A percentile compares a stretch with the other conserved stretches of the same genome.
Evolutionary conservation across 23 red algal species (phyloP).

Genomic region (Gracilaria gracilis): DNA sequence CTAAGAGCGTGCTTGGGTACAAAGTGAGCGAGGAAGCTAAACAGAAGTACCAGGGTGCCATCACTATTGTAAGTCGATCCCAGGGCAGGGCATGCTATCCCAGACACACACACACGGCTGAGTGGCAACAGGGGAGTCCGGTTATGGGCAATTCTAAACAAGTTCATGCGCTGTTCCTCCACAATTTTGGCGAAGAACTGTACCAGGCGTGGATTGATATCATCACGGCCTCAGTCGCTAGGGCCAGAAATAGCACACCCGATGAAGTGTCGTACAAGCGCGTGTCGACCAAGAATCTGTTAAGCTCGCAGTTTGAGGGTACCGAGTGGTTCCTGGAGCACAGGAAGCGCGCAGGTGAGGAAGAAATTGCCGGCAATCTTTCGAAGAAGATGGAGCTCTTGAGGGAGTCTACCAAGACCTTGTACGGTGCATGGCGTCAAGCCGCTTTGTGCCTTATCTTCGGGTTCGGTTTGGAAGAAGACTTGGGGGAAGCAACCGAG

Average conservation of each 20-base stretch:
- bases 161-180: conserved; percentile 46
- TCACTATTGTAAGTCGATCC: conserved; percentile 18
- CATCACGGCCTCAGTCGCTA: conserved; percentile 21
- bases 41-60: conserved; percentile 34
- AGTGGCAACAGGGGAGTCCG: conserved; percentile 32
- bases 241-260: background rate
- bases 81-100: conserved; percentile 35
- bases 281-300: background rate
- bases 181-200: conserved; percentile 38
- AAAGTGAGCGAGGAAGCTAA: conserved; percentile 43
- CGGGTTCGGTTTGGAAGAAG: conserved; percentile 41
- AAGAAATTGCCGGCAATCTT: background rate
- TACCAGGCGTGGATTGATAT: conserved; percentile 19
- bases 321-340: conserved; percentile 29
- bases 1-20: conserved; percentile 19
- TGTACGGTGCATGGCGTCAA: conserved; percentile 55
- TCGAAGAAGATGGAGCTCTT: background rate
- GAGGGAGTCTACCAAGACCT: conserved; percentile 32
- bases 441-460: conserved; percentile 54
- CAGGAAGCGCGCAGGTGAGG: conserved; percentile 10
- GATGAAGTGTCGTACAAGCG: conserved; percentile 1
- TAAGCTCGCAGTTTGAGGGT: conserved; percentile 16
- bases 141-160: conserved; percentile 44
- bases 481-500: background rate
- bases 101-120: conserved; percentile 15